phyloP scores from a whole-genome alignment of 1,284 basidiomycete genomes.

The Moesziomyces parantarcticus region DNA sequence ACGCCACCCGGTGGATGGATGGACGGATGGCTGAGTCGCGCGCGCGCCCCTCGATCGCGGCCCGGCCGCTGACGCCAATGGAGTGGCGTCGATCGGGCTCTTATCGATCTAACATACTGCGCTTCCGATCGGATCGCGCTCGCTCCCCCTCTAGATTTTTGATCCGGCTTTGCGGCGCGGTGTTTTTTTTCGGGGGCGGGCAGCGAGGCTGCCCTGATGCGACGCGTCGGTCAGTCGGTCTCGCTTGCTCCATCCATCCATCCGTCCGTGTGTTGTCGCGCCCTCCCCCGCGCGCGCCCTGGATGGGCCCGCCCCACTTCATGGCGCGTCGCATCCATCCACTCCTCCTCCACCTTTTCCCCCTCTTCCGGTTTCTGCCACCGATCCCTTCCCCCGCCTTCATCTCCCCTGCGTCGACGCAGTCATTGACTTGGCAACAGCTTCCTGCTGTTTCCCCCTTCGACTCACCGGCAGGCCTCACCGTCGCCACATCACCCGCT shows the following conservation, averaged over 20 bases:
- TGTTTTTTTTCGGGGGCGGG: background rate
- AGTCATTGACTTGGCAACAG: constrained; percentile 24
- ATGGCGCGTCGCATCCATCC: constrained; percentile 31
- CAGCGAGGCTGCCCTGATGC: too few relatives aligned
- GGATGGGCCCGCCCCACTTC: background rate
- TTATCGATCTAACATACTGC: background rate
- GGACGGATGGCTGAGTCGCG: background rate
- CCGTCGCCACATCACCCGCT: constrained; percentile 14
- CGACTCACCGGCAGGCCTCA: constrained; percentile 12
- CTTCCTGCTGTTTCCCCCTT: constrained; percentile 2
- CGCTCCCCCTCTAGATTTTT: background rate
- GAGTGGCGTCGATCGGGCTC: background rate
- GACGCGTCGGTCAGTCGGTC: background rate
- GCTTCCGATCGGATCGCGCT: background rate
- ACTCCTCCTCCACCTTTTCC: constrained; percentile 22
- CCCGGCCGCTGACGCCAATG: too few relatives aligned
- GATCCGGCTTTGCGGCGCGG: too few relatives aligned
- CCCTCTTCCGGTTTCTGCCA: background rate
- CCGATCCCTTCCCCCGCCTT: constrained; percentile 6
- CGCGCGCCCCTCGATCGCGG: background rate
- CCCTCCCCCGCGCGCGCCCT: constrained; percentile 2
- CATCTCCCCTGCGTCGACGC: constrained; percentile 14
- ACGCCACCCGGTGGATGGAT: background rate
- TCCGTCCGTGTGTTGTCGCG: background rate
- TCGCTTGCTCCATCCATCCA: background rate